Evolutionary conservation across 208 protist species (phyloP).

Genomic region (Crithidia thermophila): DNA sequence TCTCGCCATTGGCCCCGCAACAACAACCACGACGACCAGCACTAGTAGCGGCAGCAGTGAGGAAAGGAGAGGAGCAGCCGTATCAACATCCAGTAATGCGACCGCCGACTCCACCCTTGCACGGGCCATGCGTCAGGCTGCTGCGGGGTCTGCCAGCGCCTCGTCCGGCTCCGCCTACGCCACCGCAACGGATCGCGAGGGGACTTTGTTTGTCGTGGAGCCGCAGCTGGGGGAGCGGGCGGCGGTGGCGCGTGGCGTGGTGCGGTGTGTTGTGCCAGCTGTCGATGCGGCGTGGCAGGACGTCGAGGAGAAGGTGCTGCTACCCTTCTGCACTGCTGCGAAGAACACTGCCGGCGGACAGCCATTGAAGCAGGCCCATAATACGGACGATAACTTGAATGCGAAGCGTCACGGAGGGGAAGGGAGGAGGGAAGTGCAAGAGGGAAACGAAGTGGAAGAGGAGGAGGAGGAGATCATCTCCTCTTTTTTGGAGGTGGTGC

Average conservation of each 20-base stretch:
- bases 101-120: background rate
- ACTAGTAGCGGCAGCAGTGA: too few relatives aligned
- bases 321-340: slow-evolving; percentile 11
- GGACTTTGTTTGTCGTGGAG: background rate
- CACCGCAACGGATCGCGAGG: background rate
- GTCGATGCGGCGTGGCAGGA: slow-evolving; percentile 39
- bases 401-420: too few relatives aligned
- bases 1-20: background rate
- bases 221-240: slow-evolving; percentile 25
- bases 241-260: slow-evolving; percentile 27
- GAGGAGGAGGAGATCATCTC: slow-evolving; percentile 39
- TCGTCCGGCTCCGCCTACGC: background rate
- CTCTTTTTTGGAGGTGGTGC: slow-evolving; percentile 50
- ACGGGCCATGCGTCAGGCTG: slow-evolving; percentile 7
- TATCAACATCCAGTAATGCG: background rate
- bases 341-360: background rate
- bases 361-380: too few relatives aligned
- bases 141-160: background rate
- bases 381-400: too few relatives aligned
- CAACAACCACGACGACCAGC: too few relatives aligned
- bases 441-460: slow-evolving; percentile 8
- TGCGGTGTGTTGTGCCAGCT: slow-evolving; percentile 25
- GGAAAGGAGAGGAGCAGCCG: background rate
- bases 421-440: background rate
- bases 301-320: slow-evolving; percentile 21